These are phyloP conservation scores for Dactylonectria macrodidyma DNA, from an alignment of 2,329 filamentous ascomycete species.

Conservation along the genomic window DNA sequence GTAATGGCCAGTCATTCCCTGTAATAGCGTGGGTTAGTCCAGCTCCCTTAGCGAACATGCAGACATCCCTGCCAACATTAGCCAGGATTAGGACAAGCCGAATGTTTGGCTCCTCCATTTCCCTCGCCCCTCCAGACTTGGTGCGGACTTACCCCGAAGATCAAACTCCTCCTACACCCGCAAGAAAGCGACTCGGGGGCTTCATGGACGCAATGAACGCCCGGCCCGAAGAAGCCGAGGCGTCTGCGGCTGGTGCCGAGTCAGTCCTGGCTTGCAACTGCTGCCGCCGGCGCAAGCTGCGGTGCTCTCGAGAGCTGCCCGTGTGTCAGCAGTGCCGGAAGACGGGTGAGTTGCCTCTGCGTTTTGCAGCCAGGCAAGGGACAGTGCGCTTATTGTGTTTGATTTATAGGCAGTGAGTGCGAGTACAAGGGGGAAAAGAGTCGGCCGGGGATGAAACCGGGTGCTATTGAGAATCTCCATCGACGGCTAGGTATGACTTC, in stretches of 20 bases:
- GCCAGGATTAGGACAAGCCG: background rate
- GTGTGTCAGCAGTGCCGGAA: constrained; percentile 19
- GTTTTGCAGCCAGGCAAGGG: no score
- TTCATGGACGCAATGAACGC: background rate
- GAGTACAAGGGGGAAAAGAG: constrained; percentile 50
- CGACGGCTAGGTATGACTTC: constrained; percentile 48
- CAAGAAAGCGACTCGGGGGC: no score
- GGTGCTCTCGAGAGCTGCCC: constrained; percentile 17
- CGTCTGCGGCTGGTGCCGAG: background rate
- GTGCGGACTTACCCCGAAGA: background rate
- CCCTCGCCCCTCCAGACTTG: background rate
- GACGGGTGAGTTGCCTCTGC: constrained; percentile 1
- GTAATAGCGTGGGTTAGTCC: background rate
- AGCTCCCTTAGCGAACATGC: background rate
- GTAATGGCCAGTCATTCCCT: background rate
- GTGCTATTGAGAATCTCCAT: constrained; percentile 55
- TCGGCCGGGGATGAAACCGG: constrained; percentile 56
- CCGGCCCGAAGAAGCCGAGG: background rate
- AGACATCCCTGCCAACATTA: background rate
- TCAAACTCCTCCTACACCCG: background rate
- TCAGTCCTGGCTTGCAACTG: constrained; percentile 15
- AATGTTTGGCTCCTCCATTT: background rate
- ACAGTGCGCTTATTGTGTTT: background rate
- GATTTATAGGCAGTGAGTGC: constrained; percentile 34
- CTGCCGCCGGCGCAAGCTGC: constrained; percentile 23